phyloP scores from a whole-genome alignment of 306 rosid species.

The Sesbania bispinosa region DNA sequence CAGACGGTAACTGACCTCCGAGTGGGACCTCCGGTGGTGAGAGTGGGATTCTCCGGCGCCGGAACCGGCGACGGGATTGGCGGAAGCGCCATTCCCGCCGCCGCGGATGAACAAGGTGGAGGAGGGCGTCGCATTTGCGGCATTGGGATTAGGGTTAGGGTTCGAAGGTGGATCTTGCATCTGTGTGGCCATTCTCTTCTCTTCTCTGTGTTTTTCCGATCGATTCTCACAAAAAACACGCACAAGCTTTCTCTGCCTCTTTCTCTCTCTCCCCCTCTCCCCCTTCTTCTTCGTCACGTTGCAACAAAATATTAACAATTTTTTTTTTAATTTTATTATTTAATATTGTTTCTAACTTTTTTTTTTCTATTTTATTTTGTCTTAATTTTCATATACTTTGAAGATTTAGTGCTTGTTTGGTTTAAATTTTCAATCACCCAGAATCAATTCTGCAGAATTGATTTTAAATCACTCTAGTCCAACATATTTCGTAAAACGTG shows the following conservation, averaged over 20 bases:
- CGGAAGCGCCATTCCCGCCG: slow-evolving; percentile 4
- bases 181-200: slow-evolving; percentile 27
- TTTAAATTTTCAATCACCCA: too few species aligned
- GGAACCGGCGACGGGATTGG: not conserved
- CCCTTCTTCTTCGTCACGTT: slow-evolving; percentile 30
- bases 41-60: slow-evolving; percentile 11
- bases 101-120: slow-evolving; percentile 18
- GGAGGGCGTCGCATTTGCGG: not conserved
- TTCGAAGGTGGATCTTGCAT: slow-evolving; percentile 67
- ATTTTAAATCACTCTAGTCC: too few species aligned
- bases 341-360: not conserved
- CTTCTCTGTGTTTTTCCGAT: not conserved
- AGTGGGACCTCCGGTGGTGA: slow-evolving; percentile 71
- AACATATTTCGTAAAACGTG: too few species aligned
- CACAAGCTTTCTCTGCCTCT: not conserved
- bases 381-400: not conserved
- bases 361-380: not conserved
- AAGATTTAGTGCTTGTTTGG: too few species aligned
- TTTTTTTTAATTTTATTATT: not conserved
- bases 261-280: not conserved
- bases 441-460: too few species aligned
- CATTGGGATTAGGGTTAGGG: slow-evolving; percentile 36
- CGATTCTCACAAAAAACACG: slow-evolving; percentile 23
- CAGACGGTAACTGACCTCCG: slow-evolving; percentile 72
- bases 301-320: slow-evolving; percentile 9